These are phyloP conservation scores for Candida patagonica DNA, from an alignment of 805 yeast genomes.

Conservation along the genomic window DNA sequence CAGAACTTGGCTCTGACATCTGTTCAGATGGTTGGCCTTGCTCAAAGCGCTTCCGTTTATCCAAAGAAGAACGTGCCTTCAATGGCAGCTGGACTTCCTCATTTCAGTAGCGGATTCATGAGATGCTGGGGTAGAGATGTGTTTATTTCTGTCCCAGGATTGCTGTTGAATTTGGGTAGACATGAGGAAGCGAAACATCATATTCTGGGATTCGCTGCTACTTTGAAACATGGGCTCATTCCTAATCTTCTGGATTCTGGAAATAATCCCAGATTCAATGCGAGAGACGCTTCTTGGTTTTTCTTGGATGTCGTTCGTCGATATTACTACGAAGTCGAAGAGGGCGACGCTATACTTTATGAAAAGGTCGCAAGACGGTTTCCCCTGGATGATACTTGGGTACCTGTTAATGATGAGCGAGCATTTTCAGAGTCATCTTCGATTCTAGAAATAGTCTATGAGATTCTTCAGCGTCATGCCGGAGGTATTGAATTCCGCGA, in stretches of 20 bases:
- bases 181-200: conserved; percentile 71
- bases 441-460: conserved; percentile 70
- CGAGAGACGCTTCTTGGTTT: conserved; percentile 97
- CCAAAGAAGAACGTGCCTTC: conserved; percentile 56
- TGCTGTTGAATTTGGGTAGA: conserved; percentile 68
- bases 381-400: conserved; percentile 78
- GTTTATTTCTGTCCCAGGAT: conserved; percentile 77
- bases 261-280: conserved; percentile 86
- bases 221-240: conserved; percentile 89
- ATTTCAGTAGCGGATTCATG: conserved; percentile 84
- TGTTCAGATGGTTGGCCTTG: conserved; percentile 73
- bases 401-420: conserved; percentile 55
- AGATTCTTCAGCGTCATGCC: conserved; percentile 82
- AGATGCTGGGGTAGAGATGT: conserved; percentile 99
- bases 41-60: conserved; percentile 64
- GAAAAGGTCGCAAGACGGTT: conserved; percentile 73
- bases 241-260: conserved; percentile 93
- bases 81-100: conserved; percentile 95
- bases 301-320: conserved; percentile 84
- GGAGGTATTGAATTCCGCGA: conserved; percentile 79
- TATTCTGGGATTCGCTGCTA: conserved; percentile 78
- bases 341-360: conserved; percentile 57
- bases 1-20: conserved; percentile 75
- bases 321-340: conserved; percentile 57
- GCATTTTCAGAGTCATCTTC: conserved; percentile 69